phyloP scores from a whole-genome alignment of 257 asterid species.

The Haberlea rhodopensis region DNA sequence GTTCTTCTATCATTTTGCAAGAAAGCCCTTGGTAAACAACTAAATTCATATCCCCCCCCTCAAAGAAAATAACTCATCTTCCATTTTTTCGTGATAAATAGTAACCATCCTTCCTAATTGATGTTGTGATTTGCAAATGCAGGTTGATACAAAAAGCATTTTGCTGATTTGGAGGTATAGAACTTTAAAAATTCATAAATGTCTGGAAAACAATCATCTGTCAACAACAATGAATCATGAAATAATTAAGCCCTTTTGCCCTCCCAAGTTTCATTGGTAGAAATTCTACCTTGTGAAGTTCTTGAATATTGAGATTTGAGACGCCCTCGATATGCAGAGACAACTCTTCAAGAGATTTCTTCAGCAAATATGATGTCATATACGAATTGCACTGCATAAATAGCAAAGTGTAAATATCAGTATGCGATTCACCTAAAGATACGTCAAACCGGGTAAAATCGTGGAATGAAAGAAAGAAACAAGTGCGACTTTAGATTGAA shows the following conservation, averaged over 20 bases:
- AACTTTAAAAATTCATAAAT: too few species aligned
- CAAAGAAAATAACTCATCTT: too few species aligned
- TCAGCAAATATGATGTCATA: conserved; percentile 64
- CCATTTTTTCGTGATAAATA: background rate
- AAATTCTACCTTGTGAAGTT: too few species aligned
- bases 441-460: background rate
- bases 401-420: conserved; percentile 6
- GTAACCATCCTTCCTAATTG: background rate
- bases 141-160: background rate
- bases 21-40: conserved; percentile 42
- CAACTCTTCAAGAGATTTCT: conserved; percentile 42
- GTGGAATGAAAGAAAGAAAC: background rate
- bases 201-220: too few species aligned
- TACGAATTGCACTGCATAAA: conserved; percentile 52
- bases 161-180: background rate
- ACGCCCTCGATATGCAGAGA: background rate
- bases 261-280: too few species aligned
- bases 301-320: background rate
- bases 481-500: background rate
- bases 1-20: conserved; percentile 77
- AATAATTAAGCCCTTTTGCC: too few species aligned
- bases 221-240: too few species aligned
- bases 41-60: background rate
- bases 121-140: background rate
- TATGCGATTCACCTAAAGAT: background rate